Percentiles rank a stretch among this genome's conserved stretches.
These are phyloP conservation scores for Solanum piurae DNA, from an alignment of 257 asterid species.

Conservation along the genomic window DNA sequence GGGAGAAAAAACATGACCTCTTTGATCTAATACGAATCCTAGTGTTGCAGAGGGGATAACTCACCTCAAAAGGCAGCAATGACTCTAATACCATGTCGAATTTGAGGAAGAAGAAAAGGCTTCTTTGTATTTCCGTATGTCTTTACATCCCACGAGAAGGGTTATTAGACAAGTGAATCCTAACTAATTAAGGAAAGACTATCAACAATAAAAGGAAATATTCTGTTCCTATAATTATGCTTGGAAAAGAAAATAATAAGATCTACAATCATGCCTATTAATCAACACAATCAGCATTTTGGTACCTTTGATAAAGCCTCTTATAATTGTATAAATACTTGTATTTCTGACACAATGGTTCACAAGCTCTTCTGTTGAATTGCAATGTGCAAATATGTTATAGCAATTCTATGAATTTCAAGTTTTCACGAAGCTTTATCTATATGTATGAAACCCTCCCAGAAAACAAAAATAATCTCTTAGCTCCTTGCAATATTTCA, in stretches of 20 bases:
- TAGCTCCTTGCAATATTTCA: background rate
- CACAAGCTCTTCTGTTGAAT: background rate
- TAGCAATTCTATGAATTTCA: background rate
- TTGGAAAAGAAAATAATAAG: background rate
- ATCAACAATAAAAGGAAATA: background rate
- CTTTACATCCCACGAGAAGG: background rate
- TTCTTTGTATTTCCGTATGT: background rate
- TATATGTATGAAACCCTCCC: background rate
- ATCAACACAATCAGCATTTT: background rate
- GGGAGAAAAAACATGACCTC: background rate
- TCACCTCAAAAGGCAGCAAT: background rate
- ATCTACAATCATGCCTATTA: background rate
- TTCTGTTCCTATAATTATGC: background rate
- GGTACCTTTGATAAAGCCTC: background rate
- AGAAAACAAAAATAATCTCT: background rate
- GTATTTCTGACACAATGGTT: background rate
- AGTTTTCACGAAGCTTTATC: background rate
- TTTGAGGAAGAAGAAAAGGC: background rate
- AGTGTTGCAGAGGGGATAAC: background rate
- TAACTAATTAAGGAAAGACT: background rate
- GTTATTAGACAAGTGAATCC: background rate
- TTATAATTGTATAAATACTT: background rate
- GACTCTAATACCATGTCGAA: background rate
- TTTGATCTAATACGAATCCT: background rate
- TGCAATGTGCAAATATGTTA: background rate